phyloP scores from a whole-genome alignment of 225 moss, liverwort and hornwort species.

The Antitrichia curtipendula region DNA sequence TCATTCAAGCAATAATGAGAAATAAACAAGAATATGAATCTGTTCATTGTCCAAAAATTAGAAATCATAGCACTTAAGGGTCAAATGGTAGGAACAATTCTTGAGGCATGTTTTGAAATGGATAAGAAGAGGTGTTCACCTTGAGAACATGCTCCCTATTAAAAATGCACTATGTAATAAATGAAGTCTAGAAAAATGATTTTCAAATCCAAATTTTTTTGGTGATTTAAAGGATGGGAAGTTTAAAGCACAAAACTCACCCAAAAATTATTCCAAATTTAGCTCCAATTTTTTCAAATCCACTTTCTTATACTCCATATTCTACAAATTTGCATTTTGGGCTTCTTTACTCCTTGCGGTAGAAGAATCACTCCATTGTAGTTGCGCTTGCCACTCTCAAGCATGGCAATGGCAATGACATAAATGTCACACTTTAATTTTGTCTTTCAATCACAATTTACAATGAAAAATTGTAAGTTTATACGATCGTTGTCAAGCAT shows the following conservation, averaged over 20 bases:
- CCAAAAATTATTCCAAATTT: too few relatives aligned
- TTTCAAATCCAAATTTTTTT: neutral
- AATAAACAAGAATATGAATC: too few relatives aligned
- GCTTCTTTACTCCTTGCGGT: neutral
- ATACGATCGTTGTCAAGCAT: neutral
- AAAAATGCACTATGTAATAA: neutral
- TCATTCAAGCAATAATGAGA: too few relatives aligned
- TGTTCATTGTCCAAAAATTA: too few relatives aligned
- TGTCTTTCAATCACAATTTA: neutral
- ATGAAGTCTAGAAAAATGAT: neutral
- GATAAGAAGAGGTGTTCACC: neutral
- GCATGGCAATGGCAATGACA: neutral
- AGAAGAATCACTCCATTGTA: neutral
- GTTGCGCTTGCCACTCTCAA: too few relatives aligned
- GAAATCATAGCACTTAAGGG: too few relatives aligned
- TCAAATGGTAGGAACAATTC: neutral
- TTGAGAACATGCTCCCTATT: rapidly evolving
- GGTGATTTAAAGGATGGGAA: neutral
- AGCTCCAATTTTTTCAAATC: neutral
- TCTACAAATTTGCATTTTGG: neutral
- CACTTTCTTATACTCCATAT: neutral
- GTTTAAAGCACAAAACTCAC: neutral
- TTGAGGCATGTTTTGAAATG: neutral
- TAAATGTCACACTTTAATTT: neutral
- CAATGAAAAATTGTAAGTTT: neutral